Evolutionary conservation across 148 eudicot species (phyloP), one percentile per base, ranked within the genome.

Genomic region (Dysphania ambrosioides): DNA sequence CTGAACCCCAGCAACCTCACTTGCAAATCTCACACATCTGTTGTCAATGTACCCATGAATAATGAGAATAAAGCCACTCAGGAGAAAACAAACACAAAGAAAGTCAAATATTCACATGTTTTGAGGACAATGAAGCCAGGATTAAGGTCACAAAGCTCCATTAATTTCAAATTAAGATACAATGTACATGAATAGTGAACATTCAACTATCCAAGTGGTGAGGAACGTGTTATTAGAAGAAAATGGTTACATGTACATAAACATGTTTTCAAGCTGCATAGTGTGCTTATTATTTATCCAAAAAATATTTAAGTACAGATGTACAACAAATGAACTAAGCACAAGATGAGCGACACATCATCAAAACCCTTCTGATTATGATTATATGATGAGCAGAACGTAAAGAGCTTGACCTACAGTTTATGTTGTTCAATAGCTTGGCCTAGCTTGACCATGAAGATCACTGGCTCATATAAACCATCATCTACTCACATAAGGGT

Each of bases 11-110:
- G 99, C 97, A 72, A 96, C 73, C 87, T 96, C 99, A 60, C 86
- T 58, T 65, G 97, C 99, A 87, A 96, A 96, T 81, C 99, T 89
- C 26, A 96, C 97, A 83, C 99, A 96, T 79, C 99, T 89, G 85
- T 66, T 31, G 71, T 61, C 27, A 71, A 85, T 72, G 47, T 4
- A 71, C 23, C 55, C 67, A 71, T 51, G 31, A 64, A 30, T 42
- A 36, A 40, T 8, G 12, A 36, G 11, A 66, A 34, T 26, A 30
- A n/a, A 19, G 57, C 74, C 34, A 67, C 27, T 6, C 29, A 12
- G 27, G 3, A 70, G 13, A 69, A 30, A 70, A 56, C 24, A 56
- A 40, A 65, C 70, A 61, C 19, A 68, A n/a, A 58, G 44, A 23
- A 58, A 23, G 40, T 36, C 40, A 36, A 24, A 74, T 65, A 27